Conservation (phyloP, 78 protist species). For the Bigelowiella natans region DNA sequence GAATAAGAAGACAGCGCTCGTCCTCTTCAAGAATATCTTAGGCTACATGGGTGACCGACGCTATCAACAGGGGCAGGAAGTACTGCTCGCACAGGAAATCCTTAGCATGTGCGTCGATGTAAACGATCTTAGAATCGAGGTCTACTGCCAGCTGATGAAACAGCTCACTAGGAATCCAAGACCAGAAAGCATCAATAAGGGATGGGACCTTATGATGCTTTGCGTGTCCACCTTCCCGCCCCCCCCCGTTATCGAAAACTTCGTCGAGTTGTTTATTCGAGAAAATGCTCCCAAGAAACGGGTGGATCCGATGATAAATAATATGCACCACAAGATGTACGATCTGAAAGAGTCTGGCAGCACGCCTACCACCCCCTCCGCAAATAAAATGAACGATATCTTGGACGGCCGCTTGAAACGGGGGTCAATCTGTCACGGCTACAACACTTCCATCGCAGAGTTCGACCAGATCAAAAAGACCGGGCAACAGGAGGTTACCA, state of each 20-base stretch:
- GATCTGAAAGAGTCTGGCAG: neutral
- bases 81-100: neutral
- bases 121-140: neutral
- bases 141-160: neutral
- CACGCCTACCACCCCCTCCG: neutral
- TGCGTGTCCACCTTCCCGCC: neutral
- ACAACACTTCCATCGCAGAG: neutral
- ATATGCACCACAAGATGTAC: neutral
- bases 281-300: neutral
- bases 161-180: neutral
- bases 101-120: neutral
- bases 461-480: neutral
- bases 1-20: neutral
- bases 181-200: neutral
- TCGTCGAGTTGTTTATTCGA: neutral
- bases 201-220: neutral
- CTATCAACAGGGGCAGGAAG: neutral
- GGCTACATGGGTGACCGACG: neutral
- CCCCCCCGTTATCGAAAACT: neutral
- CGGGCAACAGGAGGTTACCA: neutral
- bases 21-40: neutral
- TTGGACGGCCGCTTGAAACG: neutral
- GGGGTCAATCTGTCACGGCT: neutral
- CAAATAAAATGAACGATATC: neutral
- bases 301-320: neutral